These are phyloP conservation scores for Cymbopogon flexuosus DNA, from an alignment of 202 grass and related monocot species.

Conservation along the genomic window DNA sequence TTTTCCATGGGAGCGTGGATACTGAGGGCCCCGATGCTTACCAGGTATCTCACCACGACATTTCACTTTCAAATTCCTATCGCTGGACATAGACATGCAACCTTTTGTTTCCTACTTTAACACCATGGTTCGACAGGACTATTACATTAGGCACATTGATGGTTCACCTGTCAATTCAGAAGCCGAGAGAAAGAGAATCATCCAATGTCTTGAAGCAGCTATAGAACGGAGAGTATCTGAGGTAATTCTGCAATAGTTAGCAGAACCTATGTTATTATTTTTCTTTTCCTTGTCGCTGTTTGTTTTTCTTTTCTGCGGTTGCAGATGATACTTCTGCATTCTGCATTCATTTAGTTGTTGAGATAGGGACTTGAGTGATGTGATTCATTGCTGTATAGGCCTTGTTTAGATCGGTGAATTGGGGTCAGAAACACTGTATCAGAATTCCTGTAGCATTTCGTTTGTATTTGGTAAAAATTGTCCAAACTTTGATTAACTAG, in stretches of 20 bases:
- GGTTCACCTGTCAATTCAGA: conserved; percentile 83
- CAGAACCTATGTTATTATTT: conserved; percentile 10
- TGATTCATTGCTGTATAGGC: conserved; percentile 15
- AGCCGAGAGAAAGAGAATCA: conserved; percentile 74
- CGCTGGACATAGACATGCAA: conserved; percentile 25
- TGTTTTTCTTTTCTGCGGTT: not conserved
- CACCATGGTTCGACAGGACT: conserved; percentile 58
- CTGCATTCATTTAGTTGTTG: conserved; percentile 16
- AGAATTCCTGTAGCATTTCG: too few species aligned
- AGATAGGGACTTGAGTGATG: conserved; percentile 18
- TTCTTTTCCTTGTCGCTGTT: not conserved
- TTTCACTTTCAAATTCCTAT: conserved; percentile 19
- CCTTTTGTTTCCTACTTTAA: conserved; percentile 26
- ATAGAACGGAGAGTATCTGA: conserved; percentile 87
- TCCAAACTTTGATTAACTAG: too few species aligned
- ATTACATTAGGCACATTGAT: conserved; percentile 74
- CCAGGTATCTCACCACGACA: conserved; percentile 51
- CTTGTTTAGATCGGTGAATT: too few species aligned
- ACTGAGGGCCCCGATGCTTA: conserved; percentile 68
- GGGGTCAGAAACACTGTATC: too few species aligned
- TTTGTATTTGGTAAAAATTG: too few species aligned
- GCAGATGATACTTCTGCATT: not conserved
- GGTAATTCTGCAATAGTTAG: conserved; percentile 42
- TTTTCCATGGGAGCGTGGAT: conserved; percentile 83
- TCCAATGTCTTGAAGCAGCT: conserved; percentile 83